Percentiles rank a stretch among this genome's conserved stretches.
Conservation (phyloP, 306 rosid genomes). For the Prunus persica region DNA sequence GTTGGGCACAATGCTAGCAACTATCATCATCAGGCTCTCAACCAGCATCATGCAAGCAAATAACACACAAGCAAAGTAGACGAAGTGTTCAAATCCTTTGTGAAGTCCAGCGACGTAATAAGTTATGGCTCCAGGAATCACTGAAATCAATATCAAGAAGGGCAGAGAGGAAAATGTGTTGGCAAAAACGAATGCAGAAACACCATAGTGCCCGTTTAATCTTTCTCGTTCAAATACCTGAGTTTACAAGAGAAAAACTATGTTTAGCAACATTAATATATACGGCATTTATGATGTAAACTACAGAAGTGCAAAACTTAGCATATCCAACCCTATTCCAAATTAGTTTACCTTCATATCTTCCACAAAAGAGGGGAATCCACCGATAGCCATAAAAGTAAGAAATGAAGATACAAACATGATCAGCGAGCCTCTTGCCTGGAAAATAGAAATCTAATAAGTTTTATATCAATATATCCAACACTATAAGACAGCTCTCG, state of each 20-base stretch:
- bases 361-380: constrained; percentile 74
- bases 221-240: constrained; percentile 72
- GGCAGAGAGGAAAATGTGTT: constrained; percentile 70
- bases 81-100: constrained; percentile 30
- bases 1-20: constrained; percentile 63
- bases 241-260: neutral
- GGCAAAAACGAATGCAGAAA: constrained; percentile 45
- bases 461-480: too few relatives aligned
- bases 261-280: neutral
- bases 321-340: neutral
- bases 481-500: too few relatives aligned
- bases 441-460: constrained; percentile 4
- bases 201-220: constrained; percentile 71
- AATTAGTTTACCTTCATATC: constrained; percentile 55
- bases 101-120: constrained; percentile 61
- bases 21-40: constrained; percentile 81
- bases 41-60: constrained; percentile 54
- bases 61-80: constrained; percentile 35
- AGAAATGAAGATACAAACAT: constrained; percentile 48
- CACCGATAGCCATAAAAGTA: constrained; percentile 73
- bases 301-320: too few relatives aligned
- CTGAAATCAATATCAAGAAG: constrained; percentile 34
- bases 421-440: constrained; percentile 66
- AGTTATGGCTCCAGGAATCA: constrained; percentile 54
- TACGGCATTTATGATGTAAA: too few relatives aligned